A percentile compares a stretch with the other conserved stretches of the same genome.
Conservation (phyloP, 2,329 filamentous ascomycete genomes). For the Penicillium sp. region DNA sequence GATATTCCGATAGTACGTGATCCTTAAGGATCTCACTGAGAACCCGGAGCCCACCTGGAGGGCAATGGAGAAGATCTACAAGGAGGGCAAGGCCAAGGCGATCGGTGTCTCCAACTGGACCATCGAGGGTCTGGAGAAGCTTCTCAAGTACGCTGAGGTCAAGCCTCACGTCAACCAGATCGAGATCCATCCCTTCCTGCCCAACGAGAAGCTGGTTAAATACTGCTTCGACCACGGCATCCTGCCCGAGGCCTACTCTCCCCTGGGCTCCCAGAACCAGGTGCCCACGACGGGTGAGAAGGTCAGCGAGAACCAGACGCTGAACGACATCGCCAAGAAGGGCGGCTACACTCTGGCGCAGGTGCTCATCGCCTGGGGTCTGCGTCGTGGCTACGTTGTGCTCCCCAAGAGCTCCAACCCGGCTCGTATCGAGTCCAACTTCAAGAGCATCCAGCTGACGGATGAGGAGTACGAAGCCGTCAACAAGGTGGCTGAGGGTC, state of each 20-base stretch:
- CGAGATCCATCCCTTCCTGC: conserved; percentile 43
- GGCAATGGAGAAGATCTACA: conserved; percentile 54
- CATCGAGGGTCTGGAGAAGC: conserved; percentile 43
- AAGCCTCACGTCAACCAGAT: conserved; percentile 40
- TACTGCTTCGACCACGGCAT: conserved; percentile 37
- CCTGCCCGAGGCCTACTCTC: conserved; percentile 38
- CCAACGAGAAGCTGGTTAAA: conserved; percentile 37
- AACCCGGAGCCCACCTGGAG: conserved; percentile 58
- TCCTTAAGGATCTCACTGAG: conserved; percentile 57
- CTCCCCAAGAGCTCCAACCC: conserved; percentile 63
- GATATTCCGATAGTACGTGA: conserved; percentile 46
- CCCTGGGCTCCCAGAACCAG: conserved; percentile 58
- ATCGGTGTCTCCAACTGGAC: conserved; percentile 74
- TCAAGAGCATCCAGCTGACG: conserved; percentile 52
- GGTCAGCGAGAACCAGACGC: conserved; percentile 50
- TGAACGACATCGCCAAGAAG: conserved; percentile 52
- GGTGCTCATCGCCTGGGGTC: conserved; percentile 57
- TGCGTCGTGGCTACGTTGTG: conserved; percentile 58
- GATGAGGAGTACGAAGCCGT: conserved; percentile 53
- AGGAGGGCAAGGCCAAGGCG: conserved; percentile 54
- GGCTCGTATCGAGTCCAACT: conserved; percentile 59
- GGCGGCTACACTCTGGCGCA: conserved; percentile 53
- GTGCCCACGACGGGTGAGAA: conserved; percentile 60
- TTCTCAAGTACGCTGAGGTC: conserved; percentile 37
- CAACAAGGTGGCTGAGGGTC: conserved; percentile 55